These are phyloP conservation scores for Coemansia sp. DNA, from an alignment of 192 early-diverging fungal species.

Conservation along the genomic window DNA sequence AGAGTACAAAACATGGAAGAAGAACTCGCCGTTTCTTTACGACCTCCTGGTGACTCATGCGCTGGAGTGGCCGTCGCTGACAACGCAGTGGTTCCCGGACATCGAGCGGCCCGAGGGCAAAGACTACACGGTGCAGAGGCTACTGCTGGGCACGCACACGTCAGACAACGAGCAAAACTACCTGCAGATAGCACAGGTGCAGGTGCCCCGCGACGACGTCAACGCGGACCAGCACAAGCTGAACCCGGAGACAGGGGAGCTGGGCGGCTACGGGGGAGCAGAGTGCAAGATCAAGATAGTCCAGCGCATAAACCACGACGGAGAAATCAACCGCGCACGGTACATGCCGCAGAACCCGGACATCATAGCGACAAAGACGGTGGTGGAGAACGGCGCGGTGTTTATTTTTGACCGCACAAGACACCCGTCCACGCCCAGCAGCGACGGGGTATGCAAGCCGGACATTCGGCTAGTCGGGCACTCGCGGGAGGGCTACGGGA, in stretches of 20 bases:
- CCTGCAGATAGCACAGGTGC: conserved; percentile 90
- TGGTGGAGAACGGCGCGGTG: conserved; percentile 77
- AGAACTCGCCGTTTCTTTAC: conserved; percentile 98
- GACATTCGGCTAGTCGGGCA: conserved; percentile 87
- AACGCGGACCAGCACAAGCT: conserved; percentile 61
- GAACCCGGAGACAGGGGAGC: conserved; percentile 74
- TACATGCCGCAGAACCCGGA: conserved; percentile 96
- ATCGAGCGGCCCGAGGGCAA: conserved; percentile 88
- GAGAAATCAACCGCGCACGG: conserved; percentile 96
- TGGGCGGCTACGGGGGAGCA: conserved; percentile 76
- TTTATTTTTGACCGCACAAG: conserved; percentile 95
- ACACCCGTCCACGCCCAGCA: conserved; percentile 74
- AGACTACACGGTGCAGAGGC: conserved; percentile 83
- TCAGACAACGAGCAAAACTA: conserved; percentile 96
- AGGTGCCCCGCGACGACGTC: conserved; percentile 72
- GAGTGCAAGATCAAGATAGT: conserved; percentile 81
- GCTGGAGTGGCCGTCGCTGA: conserved; percentile 98
- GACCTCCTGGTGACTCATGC: conserved; percentile 97
- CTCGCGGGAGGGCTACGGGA: conserved; percentile 90
- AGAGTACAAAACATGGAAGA: conserved; percentile 99
- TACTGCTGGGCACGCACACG: conserved; percentile 95
- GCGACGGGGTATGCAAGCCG: conserved; percentile 77
- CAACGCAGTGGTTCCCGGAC: conserved; percentile 96
- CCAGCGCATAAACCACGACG: conserved; percentile 95
- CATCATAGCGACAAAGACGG: conserved; percentile 93